Evolutionary conservation across 2,329 filamentous ascomycete species (phyloP), one percentile per base, ranked within the genome.

Genomic region (Hyphodiscus sp.): DNA sequence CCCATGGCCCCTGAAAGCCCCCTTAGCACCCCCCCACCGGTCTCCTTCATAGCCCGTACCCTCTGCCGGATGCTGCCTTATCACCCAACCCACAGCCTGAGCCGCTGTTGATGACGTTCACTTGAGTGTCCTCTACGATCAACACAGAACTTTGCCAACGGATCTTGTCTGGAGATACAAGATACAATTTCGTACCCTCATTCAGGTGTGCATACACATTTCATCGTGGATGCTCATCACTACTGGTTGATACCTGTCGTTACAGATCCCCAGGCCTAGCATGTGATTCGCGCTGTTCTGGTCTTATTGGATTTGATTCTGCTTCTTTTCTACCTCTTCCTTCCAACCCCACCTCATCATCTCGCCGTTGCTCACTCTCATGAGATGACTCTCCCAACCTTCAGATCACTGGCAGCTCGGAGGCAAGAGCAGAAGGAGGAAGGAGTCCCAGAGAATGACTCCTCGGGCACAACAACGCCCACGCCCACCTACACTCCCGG

Each of bases 361-460:
- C 41, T 43, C 41, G 8, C 8, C 41, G 16, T 43, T 15, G 16
- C 16, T n/a, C 41, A 9, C 7, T n/a, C 16, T 7, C 41, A 15
- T 18, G 18, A 16, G 8, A 65, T 66, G 61, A 58, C 53, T 59
- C 68, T 63, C 53, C 66, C 61, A 65, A 69, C 58, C 16, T 65
- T 68, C 51, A 54, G 61, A 49, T 62, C 66, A 1, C 46, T 63
- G 1, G 56, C 58, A 33, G 54, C 61, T 30, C 53, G 59, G 38
- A 55, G 57, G 19, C 52, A 60, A 51, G 42, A 53, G 13, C 52
- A 57, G 46, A 38, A 38, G 33, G 55, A 57, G 41, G 26, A 51
- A 46, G 49, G 51, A 48, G 56, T 52, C 29, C 16, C 46, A 3
- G 33, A 38, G 16, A n/a, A 2, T 2, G 48, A 30, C 11, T 54